Base-by-base conservation (phyloP, 441 rosid species). In the Eutrema salsugineum region DNA sequence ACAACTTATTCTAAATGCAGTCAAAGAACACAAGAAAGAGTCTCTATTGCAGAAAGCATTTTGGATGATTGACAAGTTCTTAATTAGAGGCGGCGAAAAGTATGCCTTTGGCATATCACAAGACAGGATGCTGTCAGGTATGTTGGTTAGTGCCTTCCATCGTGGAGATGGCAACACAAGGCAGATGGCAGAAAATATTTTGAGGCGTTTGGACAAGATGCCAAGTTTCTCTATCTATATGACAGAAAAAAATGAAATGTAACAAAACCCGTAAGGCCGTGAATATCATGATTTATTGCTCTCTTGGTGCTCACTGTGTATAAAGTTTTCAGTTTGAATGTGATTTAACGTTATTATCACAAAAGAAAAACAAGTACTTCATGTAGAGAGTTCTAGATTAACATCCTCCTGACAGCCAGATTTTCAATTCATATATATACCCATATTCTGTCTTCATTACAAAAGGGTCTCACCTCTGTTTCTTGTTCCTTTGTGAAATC, bases 21-120 rank as follows among this genome's bases (percentile, higher is more conserved):
- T 85, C 60, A 91, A 85, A 77, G 94, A 84, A 46, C 97, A 87
- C 81, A 80, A 69, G 77, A 80, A 81, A 66, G 97, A 90, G 76
- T 80, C 86, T 63, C 67, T 94, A 56, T 7, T 84, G 90, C 88
- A 91, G 81, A 91, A 94, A 63, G 88, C 94, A 58, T 86, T 91
- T 80, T 90, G 97, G 97, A 68, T 94, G 73, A 80, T 94, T 68
- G 99, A 91, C 66, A 90, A 80, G 76, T 94, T 94, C 82, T 81
- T 94, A 72, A 65, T 69, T 70, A 83, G 79, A 84, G 96, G 93
- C 8, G 90, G 91, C 17, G 80, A 82, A 32, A 72, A 79, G 68
- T 83, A 84, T 51, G 85, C 79, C 16, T 78, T 84, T 14, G 84
- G 78, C 64, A 91, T 94, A 77, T 86, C 94, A 28, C 87, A 82